Conservation (phyloP, 2,329 filamentous ascomycete species). For the Cercospora janseana region DNA sequence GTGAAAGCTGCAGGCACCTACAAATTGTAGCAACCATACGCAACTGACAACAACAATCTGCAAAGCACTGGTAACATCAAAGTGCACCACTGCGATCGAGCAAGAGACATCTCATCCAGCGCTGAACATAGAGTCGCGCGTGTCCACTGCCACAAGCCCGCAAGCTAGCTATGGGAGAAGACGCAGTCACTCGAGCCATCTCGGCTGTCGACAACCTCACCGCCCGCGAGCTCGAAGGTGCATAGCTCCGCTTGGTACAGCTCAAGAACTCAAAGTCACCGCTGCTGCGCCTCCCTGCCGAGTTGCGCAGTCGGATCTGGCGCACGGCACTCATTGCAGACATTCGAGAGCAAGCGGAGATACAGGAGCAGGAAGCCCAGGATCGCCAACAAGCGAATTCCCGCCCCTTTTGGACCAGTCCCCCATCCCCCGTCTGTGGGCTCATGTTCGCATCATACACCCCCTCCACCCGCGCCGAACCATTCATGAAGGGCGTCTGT, state of each 20-base stretch:
- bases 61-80: no score
- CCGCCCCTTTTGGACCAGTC: no score
- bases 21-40: no score
- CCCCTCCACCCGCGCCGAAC: no score
- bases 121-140: no score
- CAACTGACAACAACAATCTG: no score
- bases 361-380: not conserved
- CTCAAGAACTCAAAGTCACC: slow-evolving; percentile 3
- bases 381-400: not conserved
- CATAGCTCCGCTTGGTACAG: not conserved
- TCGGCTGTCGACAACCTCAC: not conserved
- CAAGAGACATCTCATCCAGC: no score
- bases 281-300: slow-evolving; percentile 4
- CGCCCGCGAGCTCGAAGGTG: not conserved
- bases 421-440: no score
- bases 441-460: no score
- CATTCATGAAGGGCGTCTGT: no score
- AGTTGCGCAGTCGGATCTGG: slow-evolving; percentile 7
- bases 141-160: not conserved
- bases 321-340: slow-evolving; percentile 1
- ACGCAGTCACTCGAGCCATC: not conserved
- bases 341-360: not conserved
- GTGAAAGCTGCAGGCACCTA: no score
- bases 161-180: not conserved
- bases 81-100: no score